Evolutionary conservation across 495 filamentous ascomycete genomes (phyloP).

Genomic region (Lichina pygmaea): DNA sequence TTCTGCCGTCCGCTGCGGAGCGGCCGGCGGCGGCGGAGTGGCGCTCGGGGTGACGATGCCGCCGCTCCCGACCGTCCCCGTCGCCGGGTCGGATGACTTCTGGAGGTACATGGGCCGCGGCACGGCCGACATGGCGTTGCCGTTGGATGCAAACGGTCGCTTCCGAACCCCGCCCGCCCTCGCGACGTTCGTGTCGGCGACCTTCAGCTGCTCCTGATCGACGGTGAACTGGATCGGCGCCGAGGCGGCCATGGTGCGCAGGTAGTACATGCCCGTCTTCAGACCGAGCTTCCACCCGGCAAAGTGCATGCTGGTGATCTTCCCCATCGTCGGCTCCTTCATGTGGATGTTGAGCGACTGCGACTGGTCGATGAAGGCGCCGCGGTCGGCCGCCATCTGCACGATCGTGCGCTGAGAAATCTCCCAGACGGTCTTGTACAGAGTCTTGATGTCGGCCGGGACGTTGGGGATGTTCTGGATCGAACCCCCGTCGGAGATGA

Average conservation of each 20-base stretch:
- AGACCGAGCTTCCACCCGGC: slow-evolving; percentile 95
- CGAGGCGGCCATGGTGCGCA: slow-evolving; percentile 88
- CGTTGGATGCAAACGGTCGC: slow-evolving; percentile 12
- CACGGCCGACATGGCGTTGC: slow-evolving; percentile 24
- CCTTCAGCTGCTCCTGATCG: slow-evolving; percentile 84
- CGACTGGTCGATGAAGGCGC: slow-evolving; percentile 94
- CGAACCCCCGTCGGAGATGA: slow-evolving; percentile 87
- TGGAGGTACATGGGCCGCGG: slow-evolving; percentile 33
- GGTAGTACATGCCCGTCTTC: slow-evolving; percentile 99
- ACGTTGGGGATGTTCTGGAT: slow-evolving; percentile 95
- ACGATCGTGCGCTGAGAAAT: slow-evolving; percentile 90
- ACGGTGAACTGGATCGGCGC: slow-evolving; percentile 98
- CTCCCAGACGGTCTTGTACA: slow-evolving; percentile 99
- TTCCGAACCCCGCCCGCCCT: slow-evolving; percentile 9
- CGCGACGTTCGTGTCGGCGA: slow-evolving; percentile 60
- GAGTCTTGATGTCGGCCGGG: slow-evolving; percentile 75
- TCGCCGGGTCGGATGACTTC: slow-evolving; percentile 11
- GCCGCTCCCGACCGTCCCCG: slow-evolving; percentile 18
- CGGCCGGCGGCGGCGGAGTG: slow-evolving; percentile 24
- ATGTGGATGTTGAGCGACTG: slow-evolving; percentile 98
- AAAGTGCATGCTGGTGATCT: slow-evolving; percentile 99
- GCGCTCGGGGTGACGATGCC: slow-evolving; percentile 28
- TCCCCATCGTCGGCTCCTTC: slow-evolving; percentile 97
- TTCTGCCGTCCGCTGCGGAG: slow-evolving; percentile 12
- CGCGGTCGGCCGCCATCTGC: slow-evolving; percentile 94